A percentile compares a stretch with the other conserved stretches of the same genome.
Conservation (phyloP, 1,139 yeast genomes). For the Tardiomyces blankii region DNA sequence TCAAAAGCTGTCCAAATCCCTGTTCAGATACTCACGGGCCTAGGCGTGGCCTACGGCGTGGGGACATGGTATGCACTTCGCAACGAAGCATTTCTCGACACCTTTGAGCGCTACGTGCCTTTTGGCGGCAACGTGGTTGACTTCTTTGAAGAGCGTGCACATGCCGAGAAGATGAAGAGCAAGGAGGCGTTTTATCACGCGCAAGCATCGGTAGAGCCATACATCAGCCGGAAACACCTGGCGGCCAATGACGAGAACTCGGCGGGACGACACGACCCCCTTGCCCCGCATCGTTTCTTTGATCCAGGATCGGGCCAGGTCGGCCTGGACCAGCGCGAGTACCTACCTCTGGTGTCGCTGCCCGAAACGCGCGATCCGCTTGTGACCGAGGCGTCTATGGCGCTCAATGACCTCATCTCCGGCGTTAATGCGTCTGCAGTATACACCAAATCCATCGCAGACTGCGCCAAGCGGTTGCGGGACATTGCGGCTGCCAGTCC, state of each 20-base stretch:
- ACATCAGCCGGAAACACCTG: not conserved
- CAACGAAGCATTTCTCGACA: constrained; percentile 6
- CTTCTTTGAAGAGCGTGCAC: constrained; percentile 17
- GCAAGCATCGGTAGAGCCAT: not conserved
- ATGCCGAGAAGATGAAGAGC: constrained; percentile 9
- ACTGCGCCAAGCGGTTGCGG: not conserved
- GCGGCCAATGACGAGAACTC: constrained; percentile 2
- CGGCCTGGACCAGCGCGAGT: constrained; percentile 13
- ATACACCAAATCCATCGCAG: constrained; percentile 13
- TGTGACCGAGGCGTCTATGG: constrained; percentile 16
- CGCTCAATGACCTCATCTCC: constrained; percentile 20
- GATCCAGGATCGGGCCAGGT: constrained; percentile 20
- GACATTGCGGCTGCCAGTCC: not conserved
- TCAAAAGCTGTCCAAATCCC: not conserved
- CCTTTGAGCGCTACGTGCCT: constrained; percentile 17
- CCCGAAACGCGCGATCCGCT: constrained; percentile 18
- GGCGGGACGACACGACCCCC: constrained; percentile 14
- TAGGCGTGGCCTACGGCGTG: not conserved
- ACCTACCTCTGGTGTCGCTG: constrained; percentile 18
- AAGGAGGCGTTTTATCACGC: not conserved
- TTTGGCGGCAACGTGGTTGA: constrained; percentile 15
- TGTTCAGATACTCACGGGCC: not conserved
- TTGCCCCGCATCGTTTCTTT: constrained; percentile 18
- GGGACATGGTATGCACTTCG: constrained; percentile 2
- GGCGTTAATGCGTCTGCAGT: constrained; percentile 19